Evolutionary conservation across 2,329 filamentous ascomycete species (phyloP).

Genomic region (Pseudogymnoascus sp.): DNA sequence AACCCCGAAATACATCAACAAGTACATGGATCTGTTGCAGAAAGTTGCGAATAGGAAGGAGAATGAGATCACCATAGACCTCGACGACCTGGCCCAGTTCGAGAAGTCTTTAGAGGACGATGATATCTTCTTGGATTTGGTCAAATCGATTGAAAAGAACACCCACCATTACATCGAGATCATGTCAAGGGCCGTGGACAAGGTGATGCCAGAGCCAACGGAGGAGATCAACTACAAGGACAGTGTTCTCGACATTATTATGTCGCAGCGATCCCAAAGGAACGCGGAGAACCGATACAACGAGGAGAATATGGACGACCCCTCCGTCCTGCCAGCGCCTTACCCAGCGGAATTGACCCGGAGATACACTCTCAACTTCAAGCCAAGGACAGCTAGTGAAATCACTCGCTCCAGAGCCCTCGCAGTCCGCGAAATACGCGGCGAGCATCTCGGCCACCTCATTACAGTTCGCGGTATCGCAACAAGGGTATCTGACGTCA

Average conservation of each 20-base stretch:
- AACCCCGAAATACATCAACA: slow-evolving; percentile 57
- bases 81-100: slow-evolving; percentile 79
- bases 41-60: slow-evolving; percentile 73
- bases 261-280: slow-evolving; percentile 79
- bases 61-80: slow-evolving; percentile 73
- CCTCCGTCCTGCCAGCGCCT: slow-evolving; percentile 60
- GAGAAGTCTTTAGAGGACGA: slow-evolving; percentile 64
- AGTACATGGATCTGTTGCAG: slow-evolving; percentile 84
- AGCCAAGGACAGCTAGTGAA: slow-evolving; percentile 70
- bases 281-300: slow-evolving; percentile 68
- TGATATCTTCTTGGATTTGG: slow-evolving; percentile 49
- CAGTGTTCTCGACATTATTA: slow-evolving; percentile 92
- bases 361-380: slow-evolving; percentile 93
- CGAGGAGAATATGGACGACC: slow-evolving; percentile 59
- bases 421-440: slow-evolving; percentile 87
- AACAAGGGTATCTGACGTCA: slow-evolving; percentile 93
- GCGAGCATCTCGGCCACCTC: slow-evolving; percentile 84
- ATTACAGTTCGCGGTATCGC: slow-evolving; percentile 93
- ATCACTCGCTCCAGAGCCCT: slow-evolving; percentile 57
- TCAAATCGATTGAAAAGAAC: slow-evolving; percentile 81
- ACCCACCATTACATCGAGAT: slow-evolving; percentile 94
- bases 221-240: slow-evolving; percentile 88
- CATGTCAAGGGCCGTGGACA: slow-evolving; percentile 80
- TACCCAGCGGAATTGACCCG: slow-evolving; percentile 90
- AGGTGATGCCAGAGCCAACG: slow-evolving; percentile 70